A percentile compares a stretch with the other conserved stretches of the same genome.
phyloP scores from a whole-genome alignment of 257 asterid species.

The Gynochthodes officinalis region DNA sequence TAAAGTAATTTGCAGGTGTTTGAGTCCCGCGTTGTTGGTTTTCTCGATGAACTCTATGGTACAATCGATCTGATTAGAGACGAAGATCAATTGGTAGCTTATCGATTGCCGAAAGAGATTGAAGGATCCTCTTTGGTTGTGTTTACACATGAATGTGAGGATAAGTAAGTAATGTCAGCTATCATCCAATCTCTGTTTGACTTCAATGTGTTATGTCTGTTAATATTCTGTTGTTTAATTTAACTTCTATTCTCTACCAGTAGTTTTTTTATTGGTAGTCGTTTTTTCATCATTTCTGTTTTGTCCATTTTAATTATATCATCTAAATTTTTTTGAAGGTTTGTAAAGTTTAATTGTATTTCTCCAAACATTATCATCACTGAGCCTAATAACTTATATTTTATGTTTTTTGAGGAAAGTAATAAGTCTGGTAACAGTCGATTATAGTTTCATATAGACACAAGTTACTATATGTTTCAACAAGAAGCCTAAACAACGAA shows the following conservation, averaged over 20 bases:
- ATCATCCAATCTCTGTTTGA: background rate
- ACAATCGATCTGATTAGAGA: slow-evolving; percentile 56
- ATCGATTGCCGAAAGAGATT: slow-evolving; percentile 51
- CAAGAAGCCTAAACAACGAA: background rate
- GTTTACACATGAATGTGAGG: slow-evolving; percentile 41
- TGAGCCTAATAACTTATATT: background rate
- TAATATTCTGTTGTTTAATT: background rate
- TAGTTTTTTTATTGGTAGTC: background rate
- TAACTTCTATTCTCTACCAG: background rate
- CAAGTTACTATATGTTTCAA: too few species aligned
- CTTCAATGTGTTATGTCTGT: background rate
- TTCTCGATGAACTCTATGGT: slow-evolving; percentile 43
- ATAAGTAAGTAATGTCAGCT: slow-evolving; percentile 37
- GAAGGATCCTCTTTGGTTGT: slow-evolving; percentile 43
- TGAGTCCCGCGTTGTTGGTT: slow-evolving; percentile 33
- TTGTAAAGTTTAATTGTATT: background rate
- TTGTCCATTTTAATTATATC: background rate
- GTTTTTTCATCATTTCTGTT: too few species aligned
- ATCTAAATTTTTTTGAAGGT: background rate
- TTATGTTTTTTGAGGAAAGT: background rate
- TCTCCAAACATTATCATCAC: background rate
- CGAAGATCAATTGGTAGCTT: slow-evolving; percentile 52
- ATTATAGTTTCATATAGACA: background rate
- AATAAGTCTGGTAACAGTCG: background rate
- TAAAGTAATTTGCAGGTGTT: slow-evolving; percentile 44